These are phyloP conservation scores for Solanum virginianum DNA, from an alignment of 257 asterid species.

Conservation along the genomic window DNA sequence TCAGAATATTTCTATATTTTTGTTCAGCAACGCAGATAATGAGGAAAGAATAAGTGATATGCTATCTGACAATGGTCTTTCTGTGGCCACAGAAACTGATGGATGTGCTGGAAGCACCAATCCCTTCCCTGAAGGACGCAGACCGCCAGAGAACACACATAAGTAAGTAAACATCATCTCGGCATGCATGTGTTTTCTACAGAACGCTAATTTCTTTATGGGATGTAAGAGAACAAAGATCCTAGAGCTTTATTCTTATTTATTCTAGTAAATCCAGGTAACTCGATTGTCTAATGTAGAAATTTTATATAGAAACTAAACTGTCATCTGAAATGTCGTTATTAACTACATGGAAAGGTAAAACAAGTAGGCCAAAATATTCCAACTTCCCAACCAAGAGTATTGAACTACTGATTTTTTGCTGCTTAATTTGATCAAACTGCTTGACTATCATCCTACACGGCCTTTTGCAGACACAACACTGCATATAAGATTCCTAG, in stretches of 20 bases:
- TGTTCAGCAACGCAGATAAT: conserved; percentile 8
- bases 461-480: conserved; percentile 11
- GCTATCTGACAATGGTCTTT: conserved; percentile 18
- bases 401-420: background rate
- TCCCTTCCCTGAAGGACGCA: conserved; percentile 15
- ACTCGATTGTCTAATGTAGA: background rate
- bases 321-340: background rate
- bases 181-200: background rate
- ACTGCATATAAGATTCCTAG: conserved; percentile 20
- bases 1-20: conserved; percentile 2
- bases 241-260: background rate
- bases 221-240: background rate
- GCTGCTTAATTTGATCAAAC: background rate
- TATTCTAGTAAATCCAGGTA: background rate
- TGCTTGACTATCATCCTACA: background rate
- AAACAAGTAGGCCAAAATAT: background rate
- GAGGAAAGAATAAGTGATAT: conserved; percentile 4
- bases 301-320: background rate
- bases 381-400: background rate
- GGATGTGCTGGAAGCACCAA: conserved; percentile 13
- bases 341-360: background rate
- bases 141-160: conserved; percentile 2
- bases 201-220: background rate
- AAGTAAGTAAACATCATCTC: conserved; percentile 14
- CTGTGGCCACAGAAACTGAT: conserved; percentile 42